Evolutionary conservation across 768 basidiomycete genomes (phyloP).

Genomic region (Pisolithus albus): DNA sequence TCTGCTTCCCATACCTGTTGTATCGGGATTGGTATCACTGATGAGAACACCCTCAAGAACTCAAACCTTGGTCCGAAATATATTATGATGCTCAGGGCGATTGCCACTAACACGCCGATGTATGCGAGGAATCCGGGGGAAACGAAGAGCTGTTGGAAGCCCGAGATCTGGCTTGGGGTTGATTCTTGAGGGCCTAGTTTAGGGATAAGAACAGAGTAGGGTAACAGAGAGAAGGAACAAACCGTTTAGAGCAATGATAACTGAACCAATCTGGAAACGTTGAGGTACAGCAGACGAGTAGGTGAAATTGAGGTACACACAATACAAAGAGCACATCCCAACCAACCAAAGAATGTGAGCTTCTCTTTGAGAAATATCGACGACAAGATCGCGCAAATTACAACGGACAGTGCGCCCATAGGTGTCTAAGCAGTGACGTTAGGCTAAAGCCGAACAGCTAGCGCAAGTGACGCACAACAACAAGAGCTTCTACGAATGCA

Average conservation of each 20-base stretch:
- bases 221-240: conserved; percentile 8
- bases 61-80: conserved; percentile 74
- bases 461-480: conserved; percentile 57
- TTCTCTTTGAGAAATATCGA: conserved; percentile 91
- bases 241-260: conserved; percentile 89
- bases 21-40: neutral
- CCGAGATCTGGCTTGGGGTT: conserved; percentile 59
- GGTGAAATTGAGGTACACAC: conserved; percentile 36
- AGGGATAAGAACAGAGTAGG: conserved; percentile 1
- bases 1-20: conserved; percentile 76
- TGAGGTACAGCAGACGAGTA: neutral
- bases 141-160: conserved; percentile 76
- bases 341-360: conserved; percentile 94
- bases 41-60: neutral
- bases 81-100: conserved; percentile 66
- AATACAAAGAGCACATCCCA: conserved; percentile 89
- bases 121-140: conserved; percentile 77
- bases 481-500: conserved; percentile 86
- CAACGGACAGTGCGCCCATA: conserved; percentile 92
- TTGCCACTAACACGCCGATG: conserved; percentile 53
- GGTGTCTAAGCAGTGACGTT: conserved; percentile 50
- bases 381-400: conserved; percentile 88
- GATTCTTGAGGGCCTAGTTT: conserved; percentile 57
- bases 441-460: neutral
- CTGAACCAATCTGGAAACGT: conserved; percentile 59